phyloP scores from a whole-genome alignment of 495 filamentous ascomycete species.

The Darksidea phi region DNA sequence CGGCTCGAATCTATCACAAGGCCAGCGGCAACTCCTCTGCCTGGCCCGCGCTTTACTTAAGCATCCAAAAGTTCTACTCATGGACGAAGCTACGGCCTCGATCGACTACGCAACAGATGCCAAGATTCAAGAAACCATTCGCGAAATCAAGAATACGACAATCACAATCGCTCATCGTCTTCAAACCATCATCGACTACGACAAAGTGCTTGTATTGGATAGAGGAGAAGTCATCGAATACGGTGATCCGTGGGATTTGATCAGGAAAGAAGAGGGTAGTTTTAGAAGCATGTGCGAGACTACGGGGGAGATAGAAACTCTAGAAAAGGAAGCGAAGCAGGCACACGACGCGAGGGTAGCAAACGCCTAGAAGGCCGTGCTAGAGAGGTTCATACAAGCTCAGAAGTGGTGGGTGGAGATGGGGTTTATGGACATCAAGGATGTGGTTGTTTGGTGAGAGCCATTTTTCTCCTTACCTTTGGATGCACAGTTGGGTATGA shows the following conservation, averaged over 20 bases:
- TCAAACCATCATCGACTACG: constrained; percentile 95
- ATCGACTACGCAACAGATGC: constrained; percentile 96
- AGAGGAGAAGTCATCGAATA: constrained; percentile 85
- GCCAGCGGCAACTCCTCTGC: constrained; percentile 92
- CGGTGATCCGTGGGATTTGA: constrained; percentile 78
- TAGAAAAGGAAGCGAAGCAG: constrained; percentile 75
- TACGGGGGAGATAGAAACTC: constrained; percentile 76
- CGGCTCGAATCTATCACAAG: constrained; percentile 94
- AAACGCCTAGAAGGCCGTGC: too few relatives aligned
- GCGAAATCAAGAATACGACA: constrained; percentile 79
- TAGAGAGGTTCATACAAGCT: too few relatives aligned
- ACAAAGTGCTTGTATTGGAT: constrained; percentile 96
- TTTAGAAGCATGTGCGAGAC: constrained; percentile 95
- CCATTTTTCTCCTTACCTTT: too few relatives aligned
- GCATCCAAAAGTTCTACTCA: constrained; percentile 85
- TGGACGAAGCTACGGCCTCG: constrained; percentile 98
- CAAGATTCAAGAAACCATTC: constrained; percentile 94
- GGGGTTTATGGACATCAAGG: too few relatives aligned
- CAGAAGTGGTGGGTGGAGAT: too few relatives aligned
- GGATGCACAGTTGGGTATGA: too few relatives aligned
- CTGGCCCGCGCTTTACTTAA: constrained; percentile 93
- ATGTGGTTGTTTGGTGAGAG: too few relatives aligned
- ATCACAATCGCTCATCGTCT: constrained; percentile 98
- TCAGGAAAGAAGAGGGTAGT: constrained; percentile 61
- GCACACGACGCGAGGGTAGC: constrained; percentile 54